A percentile compares a stretch with the other conserved stretches of the same genome.
phyloP scores from a whole-genome alignment of 1,284 basidiomycete species.

The Rhodotorula sp. region DNA sequence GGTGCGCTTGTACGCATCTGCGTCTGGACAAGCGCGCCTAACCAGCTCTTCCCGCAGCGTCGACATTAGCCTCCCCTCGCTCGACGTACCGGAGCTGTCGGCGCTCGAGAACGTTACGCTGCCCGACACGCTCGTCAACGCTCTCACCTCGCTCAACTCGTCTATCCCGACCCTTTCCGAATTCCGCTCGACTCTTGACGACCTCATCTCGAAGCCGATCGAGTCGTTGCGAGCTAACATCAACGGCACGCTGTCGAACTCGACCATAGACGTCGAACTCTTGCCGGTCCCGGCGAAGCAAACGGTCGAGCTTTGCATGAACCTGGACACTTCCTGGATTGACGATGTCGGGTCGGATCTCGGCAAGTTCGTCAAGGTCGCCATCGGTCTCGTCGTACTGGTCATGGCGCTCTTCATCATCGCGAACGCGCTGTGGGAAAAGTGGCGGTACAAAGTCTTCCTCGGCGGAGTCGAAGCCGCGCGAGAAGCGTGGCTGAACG shows the following conservation, averaged over 20 bases:
- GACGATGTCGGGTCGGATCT: constrained; percentile 77
- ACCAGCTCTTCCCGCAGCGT: constrained; percentile 50
- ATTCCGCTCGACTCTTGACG: constrained; percentile 68
- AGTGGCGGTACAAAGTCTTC: constrained; percentile 47
- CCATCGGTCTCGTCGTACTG: constrained; percentile 65
- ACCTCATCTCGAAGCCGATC: constrained; percentile 76
- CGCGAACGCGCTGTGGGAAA: constrained; percentile 47
- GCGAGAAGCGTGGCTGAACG: constrained; percentile 65
- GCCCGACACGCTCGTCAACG: constrained; percentile 71
- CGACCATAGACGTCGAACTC: constrained; percentile 51
- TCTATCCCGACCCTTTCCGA: constrained; percentile 76
- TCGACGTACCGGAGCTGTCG: constrained; percentile 68
- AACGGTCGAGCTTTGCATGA: constrained; percentile 54
- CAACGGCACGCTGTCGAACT: constrained; percentile 66
- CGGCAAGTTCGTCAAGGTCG: constrained; percentile 71
- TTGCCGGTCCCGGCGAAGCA: constrained; percentile 71
- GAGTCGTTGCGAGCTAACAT: constrained; percentile 79
- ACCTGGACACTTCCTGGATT: constrained; percentile 75
- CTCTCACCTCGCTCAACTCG: constrained; percentile 70
- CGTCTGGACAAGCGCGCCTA: neutral
- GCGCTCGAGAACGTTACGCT: constrained; percentile 74
- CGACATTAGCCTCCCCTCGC: constrained; percentile 64
- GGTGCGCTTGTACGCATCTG: constrained; percentile 12
- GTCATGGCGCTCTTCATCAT: constrained; percentile 50
- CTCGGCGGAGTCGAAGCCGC: constrained; percentile 61